A percentile compares a stretch with the other conserved stretches of the same genome.
Evolutionary conservation across 1,139 yeast genomes (phyloP).

Genomic region (Taphrina confusa): DNA sequence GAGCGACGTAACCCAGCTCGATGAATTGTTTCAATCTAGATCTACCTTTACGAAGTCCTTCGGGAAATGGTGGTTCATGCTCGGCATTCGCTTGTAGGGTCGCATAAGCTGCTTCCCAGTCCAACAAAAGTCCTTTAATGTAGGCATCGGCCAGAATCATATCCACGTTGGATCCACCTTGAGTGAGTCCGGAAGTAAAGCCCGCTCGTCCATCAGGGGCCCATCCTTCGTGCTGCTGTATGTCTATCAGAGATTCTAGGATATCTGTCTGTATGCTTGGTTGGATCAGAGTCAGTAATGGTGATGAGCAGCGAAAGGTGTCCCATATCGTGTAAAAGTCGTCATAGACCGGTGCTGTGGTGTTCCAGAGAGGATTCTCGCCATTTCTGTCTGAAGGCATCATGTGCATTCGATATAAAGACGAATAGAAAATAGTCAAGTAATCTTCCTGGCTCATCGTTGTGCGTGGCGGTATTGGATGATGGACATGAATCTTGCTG

Average conservation of each 20-base stretch:
- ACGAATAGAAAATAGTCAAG: slow-evolving; percentile 26
- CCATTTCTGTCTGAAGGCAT: slow-evolving; percentile 26
- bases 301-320: slow-evolving; percentile 30
- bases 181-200: slow-evolving; percentile 29
- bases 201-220: slow-evolving; percentile 33
- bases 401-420: slow-evolving; percentile 25
- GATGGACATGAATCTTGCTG: slow-evolving; percentile 1
- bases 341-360: slow-evolving; percentile 20
- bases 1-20: slow-evolving; percentile 25
- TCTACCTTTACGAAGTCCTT: slow-evolving; percentile 27
- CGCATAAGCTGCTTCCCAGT: slow-evolving; percentile 23
- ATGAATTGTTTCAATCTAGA: slow-evolving; percentile 17
- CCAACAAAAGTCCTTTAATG: slow-evolving; percentile 18
- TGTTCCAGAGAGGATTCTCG: slow-evolving; percentile 27
- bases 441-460: slow-evolving; percentile 3
- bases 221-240: slow-evolving; percentile 34
- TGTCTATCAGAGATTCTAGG: slow-evolving; percentile 16
- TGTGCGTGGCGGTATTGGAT: slow-evolving; percentile 20
- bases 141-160: slow-evolving; percentile 31
- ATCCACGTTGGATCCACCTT: slow-evolving; percentile 29
- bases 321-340: slow-evolving; percentile 34
- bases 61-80: slow-evolving; percentile 21
- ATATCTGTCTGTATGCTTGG: slow-evolving; percentile 20
- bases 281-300: slow-evolving; percentile 22
- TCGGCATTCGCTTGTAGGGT: slow-evolving; percentile 28